phyloP scores from a whole-genome alignment of 805 yeast species.

The Tetrapisispora fleetii region DNA sequence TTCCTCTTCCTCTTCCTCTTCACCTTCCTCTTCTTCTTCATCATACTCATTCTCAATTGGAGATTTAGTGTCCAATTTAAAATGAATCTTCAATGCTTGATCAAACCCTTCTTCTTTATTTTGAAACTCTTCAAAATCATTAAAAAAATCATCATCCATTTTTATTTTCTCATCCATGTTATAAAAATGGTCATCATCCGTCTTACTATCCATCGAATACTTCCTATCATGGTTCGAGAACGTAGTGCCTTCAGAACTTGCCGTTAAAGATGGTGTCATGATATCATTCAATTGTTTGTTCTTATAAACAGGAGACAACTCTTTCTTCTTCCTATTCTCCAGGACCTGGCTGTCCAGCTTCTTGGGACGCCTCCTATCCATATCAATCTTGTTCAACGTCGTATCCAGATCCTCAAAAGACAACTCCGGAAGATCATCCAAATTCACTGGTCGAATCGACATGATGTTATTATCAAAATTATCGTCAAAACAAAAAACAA shows the following conservation, averaged over 20 bases:
- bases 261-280: constrained; percentile 17
- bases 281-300: background rate
- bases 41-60: background rate
- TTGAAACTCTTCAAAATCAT: constrained; percentile 25
- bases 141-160: constrained; percentile 18
- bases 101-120: constrained; percentile 19
- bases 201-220: background rate
- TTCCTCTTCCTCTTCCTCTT: background rate
- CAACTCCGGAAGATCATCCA: constrained; percentile 20
- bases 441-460: constrained; percentile 1
- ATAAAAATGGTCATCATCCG: constrained; percentile 5
- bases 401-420: constrained; percentile 28
- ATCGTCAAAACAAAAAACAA: too few species aligned
- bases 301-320: background rate
- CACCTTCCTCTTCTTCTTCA: background rate
- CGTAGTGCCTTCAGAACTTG: constrained; percentile 25
- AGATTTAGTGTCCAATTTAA: constrained; percentile 4
- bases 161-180: constrained; percentile 15
- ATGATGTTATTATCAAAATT: background rate
- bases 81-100: constrained; percentile 18
- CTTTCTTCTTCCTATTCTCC: background rate
- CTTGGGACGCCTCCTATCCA: constrained; percentile 1
- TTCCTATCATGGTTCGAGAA: constrained; percentile 15
- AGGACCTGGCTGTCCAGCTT: constrained; percentile 6
- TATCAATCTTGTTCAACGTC: constrained; percentile 11